Evolutionary conservation across 257 asterid species (phyloP).

Genomic region (Petunia secreta): DNA sequence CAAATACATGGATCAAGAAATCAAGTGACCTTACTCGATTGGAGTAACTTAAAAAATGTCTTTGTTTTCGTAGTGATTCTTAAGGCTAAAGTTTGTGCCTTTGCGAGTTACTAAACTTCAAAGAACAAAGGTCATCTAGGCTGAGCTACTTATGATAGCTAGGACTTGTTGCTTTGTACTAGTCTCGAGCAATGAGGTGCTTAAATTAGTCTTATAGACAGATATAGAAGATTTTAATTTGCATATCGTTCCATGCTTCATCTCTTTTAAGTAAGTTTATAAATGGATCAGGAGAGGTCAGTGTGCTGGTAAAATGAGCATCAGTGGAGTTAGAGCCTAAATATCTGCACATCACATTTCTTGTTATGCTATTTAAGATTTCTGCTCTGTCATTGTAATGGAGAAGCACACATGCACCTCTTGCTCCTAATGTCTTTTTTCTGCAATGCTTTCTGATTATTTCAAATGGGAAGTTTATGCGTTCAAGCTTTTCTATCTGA

Average conservation of each 20-base stretch:
- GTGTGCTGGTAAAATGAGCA: background rate
- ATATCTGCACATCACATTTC: background rate
- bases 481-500: background rate
- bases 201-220: background rate
- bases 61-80: background rate
- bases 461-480: background rate
- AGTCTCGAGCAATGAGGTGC: background rate
- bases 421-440: background rate
- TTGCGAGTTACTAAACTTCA: background rate
- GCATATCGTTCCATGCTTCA: background rate
- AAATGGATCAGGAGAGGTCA: background rate
- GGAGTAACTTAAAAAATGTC: background rate
- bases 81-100: background rate
- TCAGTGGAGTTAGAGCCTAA: background rate
- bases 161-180: background rate
- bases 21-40: background rate
- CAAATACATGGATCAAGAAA: background rate
- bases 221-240: background rate
- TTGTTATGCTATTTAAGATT: background rate
- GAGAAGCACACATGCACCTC: background rate
- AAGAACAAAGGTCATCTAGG: background rate
- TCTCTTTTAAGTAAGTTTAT: background rate
- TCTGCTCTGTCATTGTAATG: background rate
- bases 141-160: background rate
- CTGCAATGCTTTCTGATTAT: background rate